Conservation (phyloP, 805 yeast genomes). For the Lachancea sp. region DNA sequence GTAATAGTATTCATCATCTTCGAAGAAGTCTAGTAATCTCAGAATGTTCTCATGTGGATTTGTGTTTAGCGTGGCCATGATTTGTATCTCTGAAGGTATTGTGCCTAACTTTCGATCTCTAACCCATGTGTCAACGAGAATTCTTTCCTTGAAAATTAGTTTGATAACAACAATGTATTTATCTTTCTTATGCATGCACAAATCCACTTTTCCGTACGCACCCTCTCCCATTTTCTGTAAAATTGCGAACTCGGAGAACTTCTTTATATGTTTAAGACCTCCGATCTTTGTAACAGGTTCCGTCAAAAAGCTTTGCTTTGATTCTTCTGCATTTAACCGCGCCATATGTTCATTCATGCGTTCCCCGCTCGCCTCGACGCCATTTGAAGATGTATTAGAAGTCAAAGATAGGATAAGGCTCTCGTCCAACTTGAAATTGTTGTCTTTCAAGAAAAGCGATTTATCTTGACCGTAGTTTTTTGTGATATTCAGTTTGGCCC, state of each 20-base stretch:
- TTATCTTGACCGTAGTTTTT: slow-evolving; percentile 29
- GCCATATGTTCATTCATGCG: slow-evolving; percentile 3
- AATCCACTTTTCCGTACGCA: slow-evolving; percentile 90
- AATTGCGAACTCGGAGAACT: slow-evolving; percentile 61
- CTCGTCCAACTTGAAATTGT: slow-evolving; percentile 30
- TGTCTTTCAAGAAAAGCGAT: slow-evolving; percentile 31
- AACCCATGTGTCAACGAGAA: slow-evolving; percentile 96
- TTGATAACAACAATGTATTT: slow-evolving; percentile 70
- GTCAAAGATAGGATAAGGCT: slow-evolving; percentile 28
- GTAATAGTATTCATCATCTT: slow-evolving; percentile 83
- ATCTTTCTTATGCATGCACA: slow-evolving; percentile 63
- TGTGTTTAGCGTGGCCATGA: slow-evolving; percentile 72
- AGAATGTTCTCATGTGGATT: slow-evolving; percentile 85
- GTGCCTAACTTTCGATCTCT: slow-evolving; percentile 88
- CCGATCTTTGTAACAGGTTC: slow-evolving; percentile 45
- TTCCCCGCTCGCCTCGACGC: slow-evolving; percentile 6
- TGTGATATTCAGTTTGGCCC: slow-evolving; percentile 26
- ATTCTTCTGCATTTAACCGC: slow-evolving; percentile 6
- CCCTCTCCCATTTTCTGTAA: slow-evolving; percentile 88
- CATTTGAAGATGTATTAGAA: slow-evolving; percentile 15
- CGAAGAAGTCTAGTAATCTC: slow-evolving; percentile 83
- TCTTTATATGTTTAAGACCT: slow-evolving; percentile 58
- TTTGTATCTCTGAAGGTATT: slow-evolving; percentile 92
- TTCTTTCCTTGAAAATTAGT: slow-evolving; percentile 85
- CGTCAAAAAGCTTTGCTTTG: slow-evolving; percentile 10